These are phyloP conservation scores for Pleurotus cornucopiae DNA, from an alignment of 768 basidiomycete species.

Conservation along the genomic window DNA sequence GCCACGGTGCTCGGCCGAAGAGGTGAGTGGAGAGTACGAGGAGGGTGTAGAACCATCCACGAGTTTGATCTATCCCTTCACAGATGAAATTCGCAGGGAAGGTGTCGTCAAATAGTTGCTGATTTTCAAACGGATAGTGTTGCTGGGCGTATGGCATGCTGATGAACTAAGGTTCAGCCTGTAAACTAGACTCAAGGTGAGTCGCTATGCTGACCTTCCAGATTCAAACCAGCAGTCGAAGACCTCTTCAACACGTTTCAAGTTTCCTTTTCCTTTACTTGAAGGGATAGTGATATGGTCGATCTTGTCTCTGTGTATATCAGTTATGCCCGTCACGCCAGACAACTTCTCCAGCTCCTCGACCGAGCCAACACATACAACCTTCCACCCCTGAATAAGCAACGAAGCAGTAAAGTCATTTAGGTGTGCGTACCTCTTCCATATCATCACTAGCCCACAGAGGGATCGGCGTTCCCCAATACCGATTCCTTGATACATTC, in stretches of 20 bases:
- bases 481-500: slow-evolving; percentile 98
- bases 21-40: slow-evolving; percentile 95
- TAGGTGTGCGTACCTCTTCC: slow-evolving; percentile 59
- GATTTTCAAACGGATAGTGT: slow-evolving; percentile 98
- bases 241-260: slow-evolving; percentile 93
- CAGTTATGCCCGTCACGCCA: slow-evolving; percentile 78
- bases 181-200: not conserved
- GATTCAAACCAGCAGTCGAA: slow-evolving; percentile 99
- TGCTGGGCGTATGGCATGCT: slow-evolving; percentile 99
- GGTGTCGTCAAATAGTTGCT: slow-evolving; percentile 74
- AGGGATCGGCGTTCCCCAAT: slow-evolving; percentile 98
- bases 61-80: slow-evolving; percentile 97
- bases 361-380: slow-evolving; percentile 85
- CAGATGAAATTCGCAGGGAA: slow-evolving; percentile 97
- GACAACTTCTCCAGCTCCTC: slow-evolving; percentile 83
- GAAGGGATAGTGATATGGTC: slow-evolving; percentile 97
- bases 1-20: slow-evolving; percentile 93
- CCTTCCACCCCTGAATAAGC: slow-evolving; percentile 32
- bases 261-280: slow-evolving; percentile 74
- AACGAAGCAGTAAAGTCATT: not conserved
- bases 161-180: slow-evolving; percentile 4
- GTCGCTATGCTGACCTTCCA: slow-evolving; percentile 63
- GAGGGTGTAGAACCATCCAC: slow-evolving; percentile 99
- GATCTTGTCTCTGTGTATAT: slow-evolving; percentile 92
- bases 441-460: slow-evolving; percentile 93